Conservation (phyloP, 202 grass and related monocot genomes). For the Alloteropsis angusta region DNA sequence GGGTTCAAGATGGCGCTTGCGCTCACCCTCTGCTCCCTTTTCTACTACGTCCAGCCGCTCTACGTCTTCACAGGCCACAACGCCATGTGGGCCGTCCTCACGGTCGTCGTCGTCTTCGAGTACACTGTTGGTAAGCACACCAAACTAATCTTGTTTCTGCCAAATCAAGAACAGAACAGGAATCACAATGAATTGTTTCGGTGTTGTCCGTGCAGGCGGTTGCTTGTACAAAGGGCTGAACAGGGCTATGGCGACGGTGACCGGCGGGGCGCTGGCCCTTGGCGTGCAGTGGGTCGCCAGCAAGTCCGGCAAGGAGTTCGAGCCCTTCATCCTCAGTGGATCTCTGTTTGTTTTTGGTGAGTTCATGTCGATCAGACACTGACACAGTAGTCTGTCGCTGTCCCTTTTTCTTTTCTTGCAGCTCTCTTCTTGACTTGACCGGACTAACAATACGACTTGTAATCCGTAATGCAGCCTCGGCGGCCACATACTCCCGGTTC, state of each 20-base stretch:
- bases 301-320: conserved; percentile 34
- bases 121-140: conserved; percentile 39
- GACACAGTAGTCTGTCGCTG: neutral
- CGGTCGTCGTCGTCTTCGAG: conserved; percentile 59
- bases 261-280: conserved; percentile 48
- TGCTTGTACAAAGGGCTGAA: conserved; percentile 61
- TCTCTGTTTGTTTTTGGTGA: conserved; percentile 63
- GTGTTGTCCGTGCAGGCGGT: conserved; percentile 18
- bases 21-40: conserved; percentile 43
- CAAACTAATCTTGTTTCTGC: neutral
- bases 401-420: neutral
- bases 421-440: neutral
- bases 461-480: conserved; percentile 34
- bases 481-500: conserved; percentile 50
- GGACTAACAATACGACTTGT: neutral
- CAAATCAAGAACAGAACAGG: neutral
- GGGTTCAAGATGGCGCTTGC: conserved; percentile 47
- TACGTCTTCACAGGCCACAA: conserved; percentile 45
- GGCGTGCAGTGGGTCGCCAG: conserved; percentile 55
- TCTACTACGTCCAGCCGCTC: conserved; percentile 54
- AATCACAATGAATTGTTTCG: neutral
- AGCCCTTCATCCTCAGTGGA: conserved; percentile 42
- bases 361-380: conserved; percentile 13
- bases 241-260: conserved; percentile 35
- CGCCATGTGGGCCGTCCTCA: conserved; percentile 64